Base-by-base conservation (phyloP, 139 green algal species). In the Auxenochlorella pyrenoidosa region DNA sequence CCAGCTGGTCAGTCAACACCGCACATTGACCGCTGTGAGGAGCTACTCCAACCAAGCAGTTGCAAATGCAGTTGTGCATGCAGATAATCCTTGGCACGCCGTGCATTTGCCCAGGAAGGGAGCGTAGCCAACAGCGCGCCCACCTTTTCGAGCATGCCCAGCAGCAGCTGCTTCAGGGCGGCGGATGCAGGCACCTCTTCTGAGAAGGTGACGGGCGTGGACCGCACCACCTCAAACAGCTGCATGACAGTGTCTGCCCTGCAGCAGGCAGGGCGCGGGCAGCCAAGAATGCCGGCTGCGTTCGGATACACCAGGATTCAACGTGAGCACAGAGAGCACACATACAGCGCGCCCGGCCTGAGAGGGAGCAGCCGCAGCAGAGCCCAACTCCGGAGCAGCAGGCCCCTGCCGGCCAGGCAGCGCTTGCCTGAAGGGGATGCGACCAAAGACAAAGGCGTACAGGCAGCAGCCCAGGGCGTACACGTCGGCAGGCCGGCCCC, bases 391-490 rank as follows among this genome's bases (percentile, higher is more conserved):
- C n/a, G n/a, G n/a, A n/a, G n/a, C n/a, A n/a, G n/a, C n/a, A n/a
- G n/a, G n/a, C n/a, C n/a, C n/a, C n/a, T n/a, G n/a, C 15, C 16
- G 38, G 36, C 36, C 6, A 5, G 72, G 34, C 36, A 58, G 16
- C 3, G 28, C n/a, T 21, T 28, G 38, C 40, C 72, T 93, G 90
- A 97, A 97, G 73, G 95, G 95, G 75, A 98, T 96, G 70, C 89
- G 89, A 0, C 95, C 95, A 79, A 93, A 97, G 19, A 97, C 80
- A 83, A 97, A 94, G 40, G 94, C 94, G 91, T 95, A 97, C 44
- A 98, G 86, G 91, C 94, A 96, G n/a, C 90, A 94, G 44, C 95
- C 95, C 89, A 97, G 86, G 0, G 95, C 94, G 77, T 97, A 98
- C 47, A 97, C 89, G 88, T 98, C 95, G 34, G 95, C 95, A 15